These are phyloP conservation scores for Dendrobium nobile DNA, from an alignment of 106 monocot genomes.

Conservation along the genomic window DNA sequence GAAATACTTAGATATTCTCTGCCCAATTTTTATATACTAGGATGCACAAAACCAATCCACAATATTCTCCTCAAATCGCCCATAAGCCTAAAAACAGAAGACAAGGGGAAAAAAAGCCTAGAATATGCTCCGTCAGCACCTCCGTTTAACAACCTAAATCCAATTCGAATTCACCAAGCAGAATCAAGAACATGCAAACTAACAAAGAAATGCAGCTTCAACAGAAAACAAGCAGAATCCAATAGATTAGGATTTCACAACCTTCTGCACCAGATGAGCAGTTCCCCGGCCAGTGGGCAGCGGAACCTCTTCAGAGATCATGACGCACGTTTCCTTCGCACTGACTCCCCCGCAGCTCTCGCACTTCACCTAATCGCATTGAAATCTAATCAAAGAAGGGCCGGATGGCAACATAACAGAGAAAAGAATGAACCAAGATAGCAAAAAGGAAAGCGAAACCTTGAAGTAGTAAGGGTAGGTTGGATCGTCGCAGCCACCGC, in stretches of 20 bases:
- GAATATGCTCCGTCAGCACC: neutral
- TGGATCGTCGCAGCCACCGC: slow-evolving; percentile 78
- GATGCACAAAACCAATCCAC: too few species aligned
- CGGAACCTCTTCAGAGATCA: slow-evolving; percentile 51
- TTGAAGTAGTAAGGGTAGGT: slow-evolving; percentile 69
- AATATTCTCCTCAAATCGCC: neutral
- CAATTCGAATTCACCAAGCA: neutral
- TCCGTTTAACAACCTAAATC: neutral
- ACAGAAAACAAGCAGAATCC: neutral
- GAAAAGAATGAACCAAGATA: neutral
- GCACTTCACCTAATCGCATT: slow-evolving; percentile 55
- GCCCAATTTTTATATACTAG: too few species aligned
- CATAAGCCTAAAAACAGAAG: neutral
- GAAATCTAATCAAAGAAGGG: slow-evolving; percentile 13
- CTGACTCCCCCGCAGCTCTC: slow-evolving; percentile 90
- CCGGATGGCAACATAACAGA: neutral
- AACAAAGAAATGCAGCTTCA: neutral
- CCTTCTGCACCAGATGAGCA: slow-evolving; percentile 88
- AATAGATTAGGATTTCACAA: slow-evolving; percentile 4
- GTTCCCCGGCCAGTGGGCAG: slow-evolving; percentile 61
- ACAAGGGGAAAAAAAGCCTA: neutral
- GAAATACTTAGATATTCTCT: too few species aligned
- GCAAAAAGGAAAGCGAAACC: slow-evolving; percentile 24
- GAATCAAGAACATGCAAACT: neutral
- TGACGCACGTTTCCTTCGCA: slow-evolving; percentile 58